Evolutionary conservation across 768 basidiomycete species (phyloP), one percentile per base, ranked within the genome.

Genomic region (Steccherinum ochraceum): DNA sequence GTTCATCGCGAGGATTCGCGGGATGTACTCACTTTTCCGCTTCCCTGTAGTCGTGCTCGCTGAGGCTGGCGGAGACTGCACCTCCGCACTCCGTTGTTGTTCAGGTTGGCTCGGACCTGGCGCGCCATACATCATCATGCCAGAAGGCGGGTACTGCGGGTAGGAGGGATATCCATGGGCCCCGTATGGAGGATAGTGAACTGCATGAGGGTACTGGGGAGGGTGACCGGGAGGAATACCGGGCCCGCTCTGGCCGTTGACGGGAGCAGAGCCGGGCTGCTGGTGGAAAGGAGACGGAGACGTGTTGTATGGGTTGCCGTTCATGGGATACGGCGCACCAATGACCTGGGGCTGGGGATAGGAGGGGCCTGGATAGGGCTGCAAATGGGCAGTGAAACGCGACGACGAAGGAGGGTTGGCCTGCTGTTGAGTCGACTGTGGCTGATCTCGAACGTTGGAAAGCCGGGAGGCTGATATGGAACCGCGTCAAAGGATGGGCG

Each of bases 71-170:
- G 58, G 56, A 4, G 69, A 67, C 43, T 67, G 60, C 10, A 69
- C 61, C 44, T 52, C 63, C 46, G 68, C 66, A 13, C 63, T 60
- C 19, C 68, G 56, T 40, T 62, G 68, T 16, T 54, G 35, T 60
- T 57, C 60, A 66, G 72, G 40, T 70, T 72, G 55, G 67, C 55
- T 67, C 55, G 69, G 64, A 21, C 67, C 70, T 12, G 73, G 68
- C 25, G 68, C 58, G 5, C 76, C 74, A 58, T 86, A 88, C 76
- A 87, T 80, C 72, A 86, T 76, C 77, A 86, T 80, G 53, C 82
- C 81, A 49, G 59, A 56, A 2, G 63, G 56, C 27, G 67, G 55
- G 61, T 73, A 73, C 52, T 78, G 81, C 23, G 79, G 73, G 65
- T 86, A 86, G 51, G 81, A 76, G 1, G 80, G 71, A 60, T 73